Conservation (phyloP, 2,329 filamentous ascomycete species). For the Delphinella strobiligena region DNA sequence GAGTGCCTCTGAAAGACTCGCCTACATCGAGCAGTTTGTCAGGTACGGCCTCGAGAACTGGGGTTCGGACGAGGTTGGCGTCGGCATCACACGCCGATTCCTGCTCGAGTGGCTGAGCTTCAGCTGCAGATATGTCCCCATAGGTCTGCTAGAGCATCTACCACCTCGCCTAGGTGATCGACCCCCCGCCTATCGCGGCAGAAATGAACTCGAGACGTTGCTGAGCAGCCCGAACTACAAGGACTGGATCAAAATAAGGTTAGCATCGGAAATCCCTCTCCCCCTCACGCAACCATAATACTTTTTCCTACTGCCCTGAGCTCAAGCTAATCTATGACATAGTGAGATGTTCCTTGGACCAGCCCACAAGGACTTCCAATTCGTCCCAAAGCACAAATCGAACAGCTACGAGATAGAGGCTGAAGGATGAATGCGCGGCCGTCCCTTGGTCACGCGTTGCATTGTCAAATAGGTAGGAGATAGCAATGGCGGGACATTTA, state of each 20-base stretch:
- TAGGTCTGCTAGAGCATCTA: constrained; percentile 77
- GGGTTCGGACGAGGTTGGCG: constrained; percentile 89
- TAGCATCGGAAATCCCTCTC: too few relatives aligned
- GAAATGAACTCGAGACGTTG: constrained; percentile 88
- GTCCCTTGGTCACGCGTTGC: too few relatives aligned
- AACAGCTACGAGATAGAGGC: constrained; percentile 78
- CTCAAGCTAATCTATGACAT: too few relatives aligned
- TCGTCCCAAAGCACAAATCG: constrained; percentile 95
- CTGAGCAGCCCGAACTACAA: constrained; percentile 82
- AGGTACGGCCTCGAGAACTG: constrained; percentile 86
- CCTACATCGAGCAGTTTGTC: constrained; percentile 78
- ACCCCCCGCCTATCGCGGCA: constrained; percentile 69
- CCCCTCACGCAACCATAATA: too few relatives aligned
- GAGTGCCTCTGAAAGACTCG: constrained; percentile 71
- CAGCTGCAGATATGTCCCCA: constrained; percentile 76
- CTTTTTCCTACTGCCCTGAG: too few relatives aligned
- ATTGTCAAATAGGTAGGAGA: too few relatives aligned
- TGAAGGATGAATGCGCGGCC: constrained; percentile 36
- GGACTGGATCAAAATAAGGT: constrained; percentile 99
- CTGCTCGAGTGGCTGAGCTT: constrained; percentile 94
- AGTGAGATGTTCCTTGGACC: constrained; percentile 98
- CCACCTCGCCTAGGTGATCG: constrained; percentile 83
- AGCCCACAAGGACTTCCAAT: constrained; percentile 79
- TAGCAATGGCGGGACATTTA: too few relatives aligned
- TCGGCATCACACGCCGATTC: constrained; percentile 84